Evolutionary conservation across 2,329 filamentous ascomycete species (phyloP), one percentile per base, ranked within the genome.

Genomic region (Alternaria tenuissima): DNA sequence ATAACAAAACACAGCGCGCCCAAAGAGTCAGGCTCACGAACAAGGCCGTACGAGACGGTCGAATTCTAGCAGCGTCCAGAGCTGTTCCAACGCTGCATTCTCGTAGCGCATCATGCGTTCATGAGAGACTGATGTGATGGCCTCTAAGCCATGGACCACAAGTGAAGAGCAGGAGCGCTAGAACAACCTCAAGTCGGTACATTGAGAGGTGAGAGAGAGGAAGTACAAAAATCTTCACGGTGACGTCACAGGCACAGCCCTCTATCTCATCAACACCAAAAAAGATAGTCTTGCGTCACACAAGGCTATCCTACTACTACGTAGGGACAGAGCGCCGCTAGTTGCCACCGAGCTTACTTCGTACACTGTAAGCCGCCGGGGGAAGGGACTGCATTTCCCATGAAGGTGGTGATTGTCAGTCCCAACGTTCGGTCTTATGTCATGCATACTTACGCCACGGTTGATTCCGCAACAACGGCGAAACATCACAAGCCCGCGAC

Each of bases 401-500:
- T n/a, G 14, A 49, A 12, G 46, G 32, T 49, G 3, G 34, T 9
- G 46, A 49, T 49, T 24, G 20, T 24, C 32, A 22, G 14, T 7
- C 14, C 22, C 32, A 49, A 26, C 30, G 30, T 49, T 49, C 46
- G 46, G 46, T 49, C 46, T 38, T 38, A 36, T 49, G 46, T 49
- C 32, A 49, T 49, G 30, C 46, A 49, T 49, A 36, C 30, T n/a
- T 20, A 36, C 18, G 12, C 14, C 46, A 38, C 46, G 46, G 46
- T 49, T 36, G 46, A 49, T 49, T 49, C 20, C 46, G 46, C 32
- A 20, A 36, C 46, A 34, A 53, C 39, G 38, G 30, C 51, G 38
- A 53, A 41, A 53, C 26, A 32, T 11, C 20, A 12, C 16, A 18
- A 42, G 51, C 26, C 14, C 9, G 52, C 46, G 42, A 46, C 36